These are phyloP conservation scores for Corymbia calophylla DNA, from an alignment of 441 rosid genomes.

Conservation along the genomic window DNA sequence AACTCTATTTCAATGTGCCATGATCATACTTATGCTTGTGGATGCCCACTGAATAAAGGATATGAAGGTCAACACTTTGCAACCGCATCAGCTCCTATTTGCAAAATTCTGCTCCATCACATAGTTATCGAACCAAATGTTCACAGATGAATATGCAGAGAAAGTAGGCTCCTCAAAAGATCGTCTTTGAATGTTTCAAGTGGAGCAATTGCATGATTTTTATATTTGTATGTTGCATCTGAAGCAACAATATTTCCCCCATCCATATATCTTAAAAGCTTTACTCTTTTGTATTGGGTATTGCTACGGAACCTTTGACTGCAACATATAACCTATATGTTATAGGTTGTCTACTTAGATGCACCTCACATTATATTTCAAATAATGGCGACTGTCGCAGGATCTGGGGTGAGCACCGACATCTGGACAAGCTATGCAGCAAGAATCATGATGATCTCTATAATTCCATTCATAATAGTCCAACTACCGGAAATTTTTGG, in stretches of 20 bases:
- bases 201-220: neutral
- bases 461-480: conserved; percentile 3
- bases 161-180: neutral
- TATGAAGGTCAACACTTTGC: neutral
- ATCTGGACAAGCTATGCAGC: conserved; percentile 17
- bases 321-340: neutral
- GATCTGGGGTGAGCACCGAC: conserved; percentile 12
- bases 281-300: neutral
- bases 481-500: neutral
- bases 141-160: neutral
- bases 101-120: neutral
- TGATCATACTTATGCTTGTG: neutral
- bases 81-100: neutral
- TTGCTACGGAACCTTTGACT: neutral
- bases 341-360: neutral
- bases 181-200: neutral
- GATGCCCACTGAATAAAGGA: neutral
- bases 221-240: neutral
- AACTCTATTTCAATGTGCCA: neutral
- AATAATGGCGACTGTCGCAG: neutral
- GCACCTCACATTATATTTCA: neutral
- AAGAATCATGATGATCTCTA: conserved; percentile 12
- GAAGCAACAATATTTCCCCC: neutral
- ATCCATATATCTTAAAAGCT: neutral
- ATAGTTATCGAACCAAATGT: neutral